These are phyloP conservation scores for Amaranthus hypochondriacus DNA, from an alignment of 148 eudicot genomes.

Conservation along the genomic window DNA sequence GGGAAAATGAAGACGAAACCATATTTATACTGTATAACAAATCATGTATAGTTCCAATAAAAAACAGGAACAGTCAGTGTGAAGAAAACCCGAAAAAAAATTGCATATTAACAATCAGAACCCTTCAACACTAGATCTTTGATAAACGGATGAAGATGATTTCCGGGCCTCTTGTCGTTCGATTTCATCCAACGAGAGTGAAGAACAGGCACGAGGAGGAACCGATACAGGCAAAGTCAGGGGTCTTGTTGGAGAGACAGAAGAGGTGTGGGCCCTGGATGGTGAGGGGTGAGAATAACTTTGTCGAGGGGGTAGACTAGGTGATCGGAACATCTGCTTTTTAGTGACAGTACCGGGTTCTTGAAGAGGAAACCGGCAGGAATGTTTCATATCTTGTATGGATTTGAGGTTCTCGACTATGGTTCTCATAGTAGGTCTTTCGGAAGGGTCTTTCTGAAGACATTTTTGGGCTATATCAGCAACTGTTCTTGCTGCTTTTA, in stretches of 20 bases:
- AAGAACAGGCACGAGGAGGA: slow-evolving; percentile 52
- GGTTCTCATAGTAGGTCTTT: slow-evolving; percentile 91
- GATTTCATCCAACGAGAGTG: slow-evolving; percentile 42
- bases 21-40: slow-evolving; percentile 27
- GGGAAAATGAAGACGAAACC: slow-evolving; percentile 14
- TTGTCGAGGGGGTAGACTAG: slow-evolving; percentile 54
- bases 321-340: slow-evolving; percentile 68
- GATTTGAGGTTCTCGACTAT: slow-evolving; percentile 54
- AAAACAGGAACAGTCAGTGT: background rate
- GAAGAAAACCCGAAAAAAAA: slow-evolving; percentile 22
- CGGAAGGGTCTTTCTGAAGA: slow-evolving; percentile 87
- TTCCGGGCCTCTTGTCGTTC: slow-evolving; percentile 49
- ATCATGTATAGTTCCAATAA: slow-evolving; percentile 25
- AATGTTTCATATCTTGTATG: slow-evolving; percentile 71
- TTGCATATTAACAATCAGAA: slow-evolving; percentile 55
- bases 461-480: slow-evolving; percentile 84
- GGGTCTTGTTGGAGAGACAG: slow-evolving; percentile 39
- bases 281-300: slow-evolving; percentile 56
- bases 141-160: slow-evolving; percentile 41
- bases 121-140: slow-evolving; percentile 78
- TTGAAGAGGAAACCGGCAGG: slow-evolving; percentile 76
- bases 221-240: slow-evolving; percentile 35
- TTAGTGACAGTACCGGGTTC: slow-evolving; percentile 56
- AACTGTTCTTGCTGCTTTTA: slow-evolving; percentile 71
- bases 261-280: slow-evolving; percentile 21